These are phyloP conservation scores for Macroventuria anomochaeta DNA, from an alignment of 2,329 filamentous ascomycete genomes.

Conservation along the genomic window DNA sequence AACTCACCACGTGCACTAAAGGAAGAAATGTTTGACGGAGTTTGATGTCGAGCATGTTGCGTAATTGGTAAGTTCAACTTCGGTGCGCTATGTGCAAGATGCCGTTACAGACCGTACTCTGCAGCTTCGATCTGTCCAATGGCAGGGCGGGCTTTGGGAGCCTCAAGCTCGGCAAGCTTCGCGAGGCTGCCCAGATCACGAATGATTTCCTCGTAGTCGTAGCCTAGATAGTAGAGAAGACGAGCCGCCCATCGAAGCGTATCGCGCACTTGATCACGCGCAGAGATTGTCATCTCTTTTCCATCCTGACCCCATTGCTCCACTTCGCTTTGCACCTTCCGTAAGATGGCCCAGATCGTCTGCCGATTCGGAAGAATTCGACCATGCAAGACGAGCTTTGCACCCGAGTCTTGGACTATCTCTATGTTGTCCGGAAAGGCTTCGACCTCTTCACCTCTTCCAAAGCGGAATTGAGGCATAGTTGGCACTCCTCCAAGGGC, in stretches of 20 bases:
- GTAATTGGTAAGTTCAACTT: constrained; percentile 24
- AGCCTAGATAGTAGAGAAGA: constrained; percentile 41
- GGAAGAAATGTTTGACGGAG: constrained; percentile 7
- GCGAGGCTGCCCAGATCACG: constrained; percentile 41
- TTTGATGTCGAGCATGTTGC: constrained; percentile 20
- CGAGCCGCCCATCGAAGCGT: constrained; percentile 43
- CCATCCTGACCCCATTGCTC: constrained; percentile 24
- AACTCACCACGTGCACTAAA: constrained; percentile 15
- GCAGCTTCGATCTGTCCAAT: constrained; percentile 19
- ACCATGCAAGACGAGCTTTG: constrained; percentile 37
- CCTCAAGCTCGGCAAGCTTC: constrained; percentile 41
- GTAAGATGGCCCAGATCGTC: constrained; percentile 43
- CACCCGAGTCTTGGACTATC: constrained; percentile 36
- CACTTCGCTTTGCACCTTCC: constrained; percentile 43
- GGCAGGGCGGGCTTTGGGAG: constrained; percentile 23
- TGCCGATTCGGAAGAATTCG: constrained; percentile 42
- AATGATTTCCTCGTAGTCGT: constrained; percentile 42
- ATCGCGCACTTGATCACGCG: constrained; percentile 30
- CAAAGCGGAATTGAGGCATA: constrained; percentile 38
- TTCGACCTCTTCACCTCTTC: constrained; percentile 33
- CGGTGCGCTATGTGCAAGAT: constrained; percentile 24
- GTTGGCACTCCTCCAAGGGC: constrained; percentile 43
- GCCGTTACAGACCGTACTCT: constrained; percentile 26
- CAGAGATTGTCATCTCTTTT: constrained; percentile 18
- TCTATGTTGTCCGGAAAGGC: constrained; percentile 39